A percentile compares a stretch with the other conserved stretches of the same genome.
Evolutionary conservation across 2,329 filamentous ascomycete species (phyloP).

Genomic region (Periconia sp.): DNA sequence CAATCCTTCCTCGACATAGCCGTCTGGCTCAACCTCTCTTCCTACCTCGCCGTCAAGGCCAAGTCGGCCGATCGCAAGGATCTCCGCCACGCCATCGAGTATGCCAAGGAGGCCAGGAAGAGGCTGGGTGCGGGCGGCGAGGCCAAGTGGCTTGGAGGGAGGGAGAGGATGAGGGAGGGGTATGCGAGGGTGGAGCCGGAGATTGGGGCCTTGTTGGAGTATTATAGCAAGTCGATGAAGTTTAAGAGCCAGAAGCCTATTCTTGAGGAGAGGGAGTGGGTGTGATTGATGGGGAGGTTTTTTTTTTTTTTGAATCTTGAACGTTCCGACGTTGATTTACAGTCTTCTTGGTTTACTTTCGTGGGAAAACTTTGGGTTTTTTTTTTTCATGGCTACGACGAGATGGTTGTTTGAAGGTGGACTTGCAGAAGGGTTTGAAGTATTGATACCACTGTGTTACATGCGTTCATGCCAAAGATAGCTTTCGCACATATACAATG

Average conservation of each 20-base stretch:
- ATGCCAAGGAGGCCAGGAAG: constrained; percentile 24
- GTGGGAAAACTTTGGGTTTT: no score
- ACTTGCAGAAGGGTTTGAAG: no score
- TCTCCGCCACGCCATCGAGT: constrained; percentile 31
- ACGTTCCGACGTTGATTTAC: no score
- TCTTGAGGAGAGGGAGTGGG: constrained; percentile 23
- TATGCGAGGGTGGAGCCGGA: constrained; percentile 16
- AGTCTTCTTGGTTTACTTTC: no score
- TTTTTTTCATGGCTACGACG: no score
- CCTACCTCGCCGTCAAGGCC: constrained; percentile 25
- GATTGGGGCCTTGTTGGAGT: constrained; percentile 26
- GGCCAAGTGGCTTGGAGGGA: constrained; percentile 22
- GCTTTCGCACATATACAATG: no score
- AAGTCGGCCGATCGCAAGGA: constrained; percentile 26
- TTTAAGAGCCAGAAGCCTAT: constrained; percentile 25
- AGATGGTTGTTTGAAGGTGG: no score
- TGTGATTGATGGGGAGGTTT: constrained; percentile 11
- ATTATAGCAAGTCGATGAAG: constrained; percentile 29
- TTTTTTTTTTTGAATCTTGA: no score
- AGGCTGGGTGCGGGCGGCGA: constrained; percentile 23
- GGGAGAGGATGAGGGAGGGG: constrained; percentile 19
- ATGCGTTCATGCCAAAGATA: no score
- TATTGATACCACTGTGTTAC: no score
- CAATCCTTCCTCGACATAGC: constrained; percentile 30
- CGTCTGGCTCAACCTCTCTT: constrained; percentile 27